Base-by-base conservation (phyloP, 805 yeast genomes). In the Spathaspora girioi region DNA sequence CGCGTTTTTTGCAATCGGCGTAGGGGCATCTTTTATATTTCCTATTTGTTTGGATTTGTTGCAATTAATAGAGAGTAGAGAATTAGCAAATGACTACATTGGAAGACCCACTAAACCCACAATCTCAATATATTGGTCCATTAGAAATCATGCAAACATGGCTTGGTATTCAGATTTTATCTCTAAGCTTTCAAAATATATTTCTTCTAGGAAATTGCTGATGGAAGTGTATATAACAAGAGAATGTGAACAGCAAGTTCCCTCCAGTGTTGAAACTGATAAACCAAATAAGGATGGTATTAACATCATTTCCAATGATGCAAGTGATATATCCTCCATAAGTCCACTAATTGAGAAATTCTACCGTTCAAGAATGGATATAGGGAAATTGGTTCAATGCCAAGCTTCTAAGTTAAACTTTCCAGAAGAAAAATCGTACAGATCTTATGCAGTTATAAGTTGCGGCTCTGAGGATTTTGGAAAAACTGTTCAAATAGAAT, bases 21-120 rank as follows among this genome's bases (percentile, higher is more conserved):
- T 77, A 1, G 83, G 83, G 2, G 74, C 72, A 5, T 68, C 82
- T 1, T 77, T 73, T 58, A 65, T 70, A 1, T 67, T 78, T 47
- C 81, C 82, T 1, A 68, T 76, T 1, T 76, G 78, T 8, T 58
- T 77, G 38, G 76, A 74, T 43, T 60, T 76, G 38, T 55, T 77
- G 20, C 54, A 64, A 42, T 57, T 63, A 3, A 60, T 73, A 15
- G 51, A 64, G 47, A 32, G 35, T 11, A 61, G 68, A 48, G 66
- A 71, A 19, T 51, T 48, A 1, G 58, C 41, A 0, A 60, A 58
- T 4, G 79, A 75, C 48, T 71, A 43, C 53, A 55, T 71, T 35
- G 60, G 62, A 38, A 63, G 79, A 38, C 76, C 77, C 1, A 45
- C 50, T 7, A 44, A 50, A 9, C 54, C 70, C 1, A 42, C 41